Conservation (phyloP, 495 filamentous ascomycete species). For the Aspergillus conjunctus region DNA sequence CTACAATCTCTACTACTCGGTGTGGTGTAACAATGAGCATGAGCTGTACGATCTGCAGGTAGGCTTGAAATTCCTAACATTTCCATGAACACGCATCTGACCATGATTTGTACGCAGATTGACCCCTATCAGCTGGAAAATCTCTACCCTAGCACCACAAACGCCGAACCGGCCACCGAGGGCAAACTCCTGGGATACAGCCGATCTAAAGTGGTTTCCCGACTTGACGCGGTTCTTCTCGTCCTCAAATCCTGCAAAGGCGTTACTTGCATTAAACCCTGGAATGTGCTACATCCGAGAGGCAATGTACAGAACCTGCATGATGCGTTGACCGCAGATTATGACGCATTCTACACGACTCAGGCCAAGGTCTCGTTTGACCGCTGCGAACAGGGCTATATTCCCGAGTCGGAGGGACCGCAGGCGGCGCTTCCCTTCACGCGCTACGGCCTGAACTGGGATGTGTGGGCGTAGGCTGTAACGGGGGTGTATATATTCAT, state of each 20-base stretch:
- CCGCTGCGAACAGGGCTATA: constrained; percentile 19
- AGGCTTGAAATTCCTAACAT: constrained; percentile 5
- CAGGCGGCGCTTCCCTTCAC: constrained; percentile 7
- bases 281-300: constrained; percentile 52
- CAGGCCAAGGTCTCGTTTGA: constrained; percentile 16
- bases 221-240: constrained; percentile 58
- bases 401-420: constrained; percentile 16
- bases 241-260: constrained; percentile 59
- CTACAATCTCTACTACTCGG: constrained; percentile 58
- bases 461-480: constrained; percentile 7
- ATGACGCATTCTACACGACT: constrained; percentile 22
- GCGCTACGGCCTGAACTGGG: constrained; percentile 17
- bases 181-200: background rate
- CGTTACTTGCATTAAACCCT: constrained; percentile 51
- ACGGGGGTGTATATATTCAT: background rate
- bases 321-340: constrained; percentile 26
- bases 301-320: constrained; percentile 38
- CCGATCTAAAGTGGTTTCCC: constrained; percentile 36
- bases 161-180: background rate
- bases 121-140: constrained; percentile 57
- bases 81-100: background rate
- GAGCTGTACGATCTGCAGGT: constrained; percentile 58
- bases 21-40: constrained; percentile 59
- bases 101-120: constrained; percentile 27
- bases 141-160: constrained; percentile 38